Evolutionary conservation across 2,329 filamentous ascomycete species (phyloP).

Genomic region (Fusarium udum): DNA sequence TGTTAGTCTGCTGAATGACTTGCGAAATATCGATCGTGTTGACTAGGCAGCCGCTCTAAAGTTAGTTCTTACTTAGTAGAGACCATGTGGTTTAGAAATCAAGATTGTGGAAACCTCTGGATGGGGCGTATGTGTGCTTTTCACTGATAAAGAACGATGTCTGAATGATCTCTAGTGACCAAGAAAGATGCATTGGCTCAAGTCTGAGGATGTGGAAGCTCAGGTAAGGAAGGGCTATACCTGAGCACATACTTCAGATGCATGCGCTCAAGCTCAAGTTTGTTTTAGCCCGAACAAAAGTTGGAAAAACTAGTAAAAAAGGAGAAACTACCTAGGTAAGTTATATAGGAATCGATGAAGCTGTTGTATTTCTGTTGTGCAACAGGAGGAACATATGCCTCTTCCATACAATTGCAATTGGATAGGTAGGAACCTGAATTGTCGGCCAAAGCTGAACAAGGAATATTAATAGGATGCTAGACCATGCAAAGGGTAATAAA

Average conservation of each 20-base stretch:
- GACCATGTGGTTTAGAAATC: not conserved
- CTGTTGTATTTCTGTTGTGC: too few species aligned
- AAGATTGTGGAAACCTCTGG: too few species aligned
- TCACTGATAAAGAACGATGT: not conserved
- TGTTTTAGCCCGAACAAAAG: not conserved
- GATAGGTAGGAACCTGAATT: not conserved
- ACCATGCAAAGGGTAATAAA: not conserved
- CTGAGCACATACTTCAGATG: not conserved
- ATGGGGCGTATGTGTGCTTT: not conserved
- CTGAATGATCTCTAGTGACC: not conserved
- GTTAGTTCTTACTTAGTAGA: not conserved
- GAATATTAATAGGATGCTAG: not conserved
- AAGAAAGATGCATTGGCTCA: not conserved
- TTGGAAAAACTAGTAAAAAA: too few species aligned
- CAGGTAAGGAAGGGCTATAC: too few species aligned
- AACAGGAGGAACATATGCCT: not conserved
- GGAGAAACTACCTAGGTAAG: not conserved
- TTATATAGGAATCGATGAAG: not conserved
- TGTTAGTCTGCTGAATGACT: not conserved
- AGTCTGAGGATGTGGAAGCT: not conserved
- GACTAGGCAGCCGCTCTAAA: not conserved
- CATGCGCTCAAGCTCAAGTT: not conserved
- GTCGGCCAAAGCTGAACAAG: not conserved
- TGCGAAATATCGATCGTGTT: not conserved
- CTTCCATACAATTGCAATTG: not conserved